A percentile compares a stretch with the other conserved stretches of the same genome.
These are phyloP conservation scores for Zygosaccharomyces pseudobailii DNA, from an alignment of 1,139 yeast genomes.

Conservation along the genomic window DNA sequence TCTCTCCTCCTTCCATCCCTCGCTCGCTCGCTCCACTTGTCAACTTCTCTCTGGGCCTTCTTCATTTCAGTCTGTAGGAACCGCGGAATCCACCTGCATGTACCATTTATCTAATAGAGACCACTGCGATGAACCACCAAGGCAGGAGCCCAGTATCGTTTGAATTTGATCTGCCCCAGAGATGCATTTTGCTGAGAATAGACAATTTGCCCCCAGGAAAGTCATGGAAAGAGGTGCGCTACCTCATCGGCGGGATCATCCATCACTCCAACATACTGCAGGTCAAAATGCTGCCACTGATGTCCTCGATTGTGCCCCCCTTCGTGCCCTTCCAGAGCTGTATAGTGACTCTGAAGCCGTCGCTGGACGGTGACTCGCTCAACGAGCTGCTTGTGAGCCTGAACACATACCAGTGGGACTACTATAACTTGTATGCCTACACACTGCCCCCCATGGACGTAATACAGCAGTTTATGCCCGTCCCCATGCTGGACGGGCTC, in stretches of 20 bases:
- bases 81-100: background rate
- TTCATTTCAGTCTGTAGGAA: background rate
- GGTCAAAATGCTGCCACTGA: slow-evolving; percentile 30
- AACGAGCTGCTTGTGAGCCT: slow-evolving; percentile 25
- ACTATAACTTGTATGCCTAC: slow-evolving; percentile 28
- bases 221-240: slow-evolving; percentile 32
- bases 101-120: background rate
- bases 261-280: slow-evolving; percentile 28
- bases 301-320: slow-evolving; percentile 31
- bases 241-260: slow-evolving; percentile 31
- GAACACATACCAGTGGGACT: slow-evolving; percentile 33
- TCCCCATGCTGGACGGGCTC: background rate
- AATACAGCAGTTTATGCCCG: slow-evolving; percentile 1
- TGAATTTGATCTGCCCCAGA: slow-evolving; percentile 1
- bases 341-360: slow-evolving; percentile 22
- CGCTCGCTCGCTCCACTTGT: background rate
- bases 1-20: background rate
- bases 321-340: slow-evolving; percentile 30
- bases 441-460: slow-evolving; percentile 14
- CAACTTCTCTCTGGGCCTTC: background rate
- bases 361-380: slow-evolving; percentile 19
- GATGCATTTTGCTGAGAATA: slow-evolving; percentile 18
- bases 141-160: background rate
- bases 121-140: background rate
- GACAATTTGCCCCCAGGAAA: slow-evolving; percentile 35